Percentiles rank a stretch among this genome's conserved stretches.
These are phyloP conservation scores for Protomyces arabidopsidicola DNA, from an alignment of 1,139 yeast genomes.

Conservation along the genomic window DNA sequence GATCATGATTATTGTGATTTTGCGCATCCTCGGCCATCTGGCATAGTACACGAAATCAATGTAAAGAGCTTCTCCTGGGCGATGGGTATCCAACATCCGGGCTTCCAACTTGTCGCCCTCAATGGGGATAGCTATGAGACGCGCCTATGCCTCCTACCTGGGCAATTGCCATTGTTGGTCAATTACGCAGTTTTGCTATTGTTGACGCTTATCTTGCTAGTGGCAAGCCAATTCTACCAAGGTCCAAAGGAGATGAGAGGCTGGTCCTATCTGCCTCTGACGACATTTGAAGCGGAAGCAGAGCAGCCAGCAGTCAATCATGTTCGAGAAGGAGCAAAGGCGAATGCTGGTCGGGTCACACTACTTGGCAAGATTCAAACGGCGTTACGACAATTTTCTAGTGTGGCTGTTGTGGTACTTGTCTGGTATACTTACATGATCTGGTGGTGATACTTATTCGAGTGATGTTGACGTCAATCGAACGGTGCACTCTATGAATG, in stretches of 20 bases:
- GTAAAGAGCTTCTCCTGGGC: constrained; percentile 91
- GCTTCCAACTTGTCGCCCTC: constrained; percentile 68
- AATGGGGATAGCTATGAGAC: constrained; percentile 32
- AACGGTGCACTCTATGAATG: too few species aligned
- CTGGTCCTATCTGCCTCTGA: background rate
- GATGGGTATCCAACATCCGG: constrained; percentile 79
- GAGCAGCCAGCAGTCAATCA: background rate
- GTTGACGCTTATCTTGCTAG: background rate
- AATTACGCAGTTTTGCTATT: constrained; percentile 23
- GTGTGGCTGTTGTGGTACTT: constrained; percentile 1
- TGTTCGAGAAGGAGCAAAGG: background rate
- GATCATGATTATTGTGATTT: constrained; percentile 82
- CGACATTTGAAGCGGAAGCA: constrained; percentile 7
- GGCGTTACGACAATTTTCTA: background rate
- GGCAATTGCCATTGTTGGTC: constrained; percentile 33
- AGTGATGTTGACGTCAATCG: too few species aligned
- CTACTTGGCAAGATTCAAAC: background rate
- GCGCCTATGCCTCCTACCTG: constrained; percentile 34
- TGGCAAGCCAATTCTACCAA: background rate
- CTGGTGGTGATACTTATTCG: background rate
- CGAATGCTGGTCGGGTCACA: background rate
- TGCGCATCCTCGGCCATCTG: constrained; percentile 28
- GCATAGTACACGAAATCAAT: constrained; percentile 64
- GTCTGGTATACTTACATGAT: constrained; percentile 16
- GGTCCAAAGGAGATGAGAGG: background rate